Percentiles rank a stretch among this genome's conserved stretches.
phyloP scores from a whole-genome alignment of 805 yeast species.

The Yarrowia yakushimensis region DNA sequence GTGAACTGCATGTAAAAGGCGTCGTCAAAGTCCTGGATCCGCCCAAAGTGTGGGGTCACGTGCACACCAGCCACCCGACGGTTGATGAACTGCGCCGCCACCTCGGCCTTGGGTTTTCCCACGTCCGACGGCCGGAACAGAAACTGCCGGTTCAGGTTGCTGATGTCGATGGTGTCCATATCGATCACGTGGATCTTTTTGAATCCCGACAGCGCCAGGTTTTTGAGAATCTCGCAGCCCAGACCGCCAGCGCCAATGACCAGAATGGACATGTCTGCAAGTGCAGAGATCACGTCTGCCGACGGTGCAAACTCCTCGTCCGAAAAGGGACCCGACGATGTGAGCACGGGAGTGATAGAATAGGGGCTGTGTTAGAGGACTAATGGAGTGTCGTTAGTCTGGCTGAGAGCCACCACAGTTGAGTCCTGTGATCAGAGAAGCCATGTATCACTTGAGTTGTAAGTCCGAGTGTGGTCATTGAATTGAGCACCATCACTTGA shows the following conservation, averaged over 20 bases:
- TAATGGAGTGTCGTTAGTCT: too few relatives aligned
- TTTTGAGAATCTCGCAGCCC: conserved; percentile 76
- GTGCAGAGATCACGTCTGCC: conserved; percentile 28
- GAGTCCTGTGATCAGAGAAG: too few relatives aligned
- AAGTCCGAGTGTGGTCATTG: too few relatives aligned
- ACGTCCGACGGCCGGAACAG: conserved; percentile 59
- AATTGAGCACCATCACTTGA: too few relatives aligned
- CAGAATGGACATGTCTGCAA: conserved; percentile 17
- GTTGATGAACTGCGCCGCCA: conserved; percentile 58
- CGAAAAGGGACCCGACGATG: conserved; percentile 37
- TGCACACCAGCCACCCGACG: conserved; percentile 42
- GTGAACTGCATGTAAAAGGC: conserved; percentile 66
- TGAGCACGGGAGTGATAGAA: not conserved
- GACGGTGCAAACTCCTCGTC: conserved; percentile 42
- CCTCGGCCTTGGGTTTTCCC: conserved; percentile 62
- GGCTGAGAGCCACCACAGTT: too few relatives aligned
- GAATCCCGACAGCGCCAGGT: conserved; percentile 68
- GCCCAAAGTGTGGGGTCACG: conserved; percentile 59
- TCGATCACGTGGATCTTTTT: conserved; percentile 63
- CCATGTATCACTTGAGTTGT: too few relatives aligned
- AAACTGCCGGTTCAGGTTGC: conserved; percentile 74
- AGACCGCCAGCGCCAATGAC: conserved; percentile 77
- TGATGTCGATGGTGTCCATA: conserved; percentile 79
- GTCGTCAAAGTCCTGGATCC: conserved; percentile 59
- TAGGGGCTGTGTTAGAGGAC: not conserved